Conservation (phyloP, 257 asterid species). For the Apocynum venetum region DNA sequence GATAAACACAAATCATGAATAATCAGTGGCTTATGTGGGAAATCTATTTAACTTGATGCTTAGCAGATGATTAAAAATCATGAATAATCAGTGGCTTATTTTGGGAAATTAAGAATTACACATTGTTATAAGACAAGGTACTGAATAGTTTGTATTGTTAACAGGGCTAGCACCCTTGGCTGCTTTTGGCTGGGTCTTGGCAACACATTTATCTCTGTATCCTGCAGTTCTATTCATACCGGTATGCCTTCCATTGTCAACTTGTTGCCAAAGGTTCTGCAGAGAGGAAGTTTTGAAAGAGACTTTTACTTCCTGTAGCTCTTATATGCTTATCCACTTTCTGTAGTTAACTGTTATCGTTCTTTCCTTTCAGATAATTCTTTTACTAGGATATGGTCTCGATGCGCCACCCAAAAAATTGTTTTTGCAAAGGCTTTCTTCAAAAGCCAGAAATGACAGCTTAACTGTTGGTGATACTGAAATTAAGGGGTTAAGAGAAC, state of each 20-base stretch:
- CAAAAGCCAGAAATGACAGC: conserved; percentile 34
- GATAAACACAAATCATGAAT: not conserved
- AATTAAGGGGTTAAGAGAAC: conserved; percentile 25
- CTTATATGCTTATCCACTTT: not conserved
- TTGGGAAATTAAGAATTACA: not conserved
- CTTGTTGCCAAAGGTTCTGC: not conserved
- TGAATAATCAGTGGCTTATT: not conserved
- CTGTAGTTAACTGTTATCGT: not conserved
- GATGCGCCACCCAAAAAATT: conserved; percentile 83
- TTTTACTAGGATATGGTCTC: conserved; percentile 75
- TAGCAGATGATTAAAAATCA: not conserved
- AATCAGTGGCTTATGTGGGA: not conserved
- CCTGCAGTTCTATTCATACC: conserved; percentile 73
- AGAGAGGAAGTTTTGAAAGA: not conserved
- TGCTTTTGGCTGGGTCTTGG: conserved; percentile 93
- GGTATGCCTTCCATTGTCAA: conserved; percentile 37
- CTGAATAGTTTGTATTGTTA: conserved; percentile 20
- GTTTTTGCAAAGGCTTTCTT: conserved; percentile 37
- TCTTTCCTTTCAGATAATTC: conserved; percentile 48
- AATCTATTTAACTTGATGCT: not conserved
- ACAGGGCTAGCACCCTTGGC: conserved; percentile 82
- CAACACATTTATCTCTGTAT: conserved; percentile 90
- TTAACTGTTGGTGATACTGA: conserved; percentile 28
- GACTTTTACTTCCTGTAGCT: not conserved
- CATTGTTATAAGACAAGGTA: not conserved